These are phyloP conservation scores for Brassica cretica DNA, from an alignment of 345 rosid genomes.

Conservation along the genomic window DNA sequence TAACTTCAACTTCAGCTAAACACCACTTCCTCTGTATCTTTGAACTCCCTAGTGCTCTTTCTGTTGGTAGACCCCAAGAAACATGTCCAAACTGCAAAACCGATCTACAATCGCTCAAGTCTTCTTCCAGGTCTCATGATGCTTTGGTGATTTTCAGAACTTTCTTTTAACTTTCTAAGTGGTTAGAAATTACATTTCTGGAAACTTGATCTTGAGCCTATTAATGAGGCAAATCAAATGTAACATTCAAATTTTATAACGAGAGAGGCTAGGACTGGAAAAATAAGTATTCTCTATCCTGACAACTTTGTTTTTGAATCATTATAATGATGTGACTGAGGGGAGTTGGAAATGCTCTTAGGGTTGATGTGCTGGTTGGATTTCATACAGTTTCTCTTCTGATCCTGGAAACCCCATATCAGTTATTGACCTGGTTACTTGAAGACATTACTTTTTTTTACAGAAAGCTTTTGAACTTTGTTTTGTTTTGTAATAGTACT, in stretches of 20 bases:
- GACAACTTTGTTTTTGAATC: background rate
- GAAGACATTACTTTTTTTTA: no score
- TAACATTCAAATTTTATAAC: constrained; percentile 3
- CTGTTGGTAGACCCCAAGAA: background rate
- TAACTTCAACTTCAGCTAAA: background rate
- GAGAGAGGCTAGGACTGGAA: constrained; percentile 1
- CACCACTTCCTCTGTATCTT: background rate
- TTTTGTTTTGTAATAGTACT: constrained; percentile 17
- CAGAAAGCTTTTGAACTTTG: background rate
- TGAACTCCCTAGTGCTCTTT: constrained; percentile 3
- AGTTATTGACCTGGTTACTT: no score
- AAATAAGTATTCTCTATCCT: background rate
- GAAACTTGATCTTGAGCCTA: background rate
- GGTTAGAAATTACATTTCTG: background rate
- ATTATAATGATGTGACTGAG: background rate
- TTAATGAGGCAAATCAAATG: background rate
- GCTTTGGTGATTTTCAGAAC: constrained; percentile 1
- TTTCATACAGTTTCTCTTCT: constrained; percentile 10
- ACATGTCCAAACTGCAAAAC: background rate
- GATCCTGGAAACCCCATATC: constrained; percentile 1
- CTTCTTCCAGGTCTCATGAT: constrained; percentile 7
- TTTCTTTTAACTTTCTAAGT: background rate
- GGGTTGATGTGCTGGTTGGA: constrained; percentile 12
- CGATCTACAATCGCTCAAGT: background rate
- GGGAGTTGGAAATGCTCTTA: background rate